Conservation (phyloP, 2,329 filamentous ascomycete species). For the Sphaerulina populicola region DNA sequence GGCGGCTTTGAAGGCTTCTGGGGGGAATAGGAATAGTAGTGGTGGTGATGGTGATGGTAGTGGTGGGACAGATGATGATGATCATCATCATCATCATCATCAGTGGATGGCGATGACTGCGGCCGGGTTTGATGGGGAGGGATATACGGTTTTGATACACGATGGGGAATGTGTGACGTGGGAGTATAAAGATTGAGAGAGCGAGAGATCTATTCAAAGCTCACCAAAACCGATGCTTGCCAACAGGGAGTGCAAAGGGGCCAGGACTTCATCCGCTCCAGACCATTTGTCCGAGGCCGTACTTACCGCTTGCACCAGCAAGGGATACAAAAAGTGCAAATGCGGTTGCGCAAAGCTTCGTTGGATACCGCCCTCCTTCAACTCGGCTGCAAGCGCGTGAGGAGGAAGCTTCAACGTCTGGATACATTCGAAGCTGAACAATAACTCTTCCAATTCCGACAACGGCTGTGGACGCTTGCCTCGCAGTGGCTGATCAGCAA, state of each 20-base stretch:
- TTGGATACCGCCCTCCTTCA: neutral
- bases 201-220: neutral
- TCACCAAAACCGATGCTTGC: conserved; percentile 15
- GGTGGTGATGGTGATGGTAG: conserved; percentile 10
- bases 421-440: conserved; percentile 60
- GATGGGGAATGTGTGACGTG: conserved; percentile 26
- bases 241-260: conserved; percentile 36
- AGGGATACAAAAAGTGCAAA: conserved; percentile 68
- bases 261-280: conserved; percentile 45
- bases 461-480: conserved; percentile 83
- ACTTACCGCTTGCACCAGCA: conserved; percentile 57
- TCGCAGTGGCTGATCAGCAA: conserved; percentile 82
- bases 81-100: conserved; percentile 15
- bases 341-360: conserved; percentile 52
- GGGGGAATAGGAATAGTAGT: neutral
- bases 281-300: conserved; percentile 55
- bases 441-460: conserved; percentile 68
- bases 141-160: conserved; percentile 27
- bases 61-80: neutral
- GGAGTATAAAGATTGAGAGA: conserved; percentile 29
- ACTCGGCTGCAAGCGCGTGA: conserved; percentile 44
- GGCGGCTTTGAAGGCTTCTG: conserved; percentile 22
- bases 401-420: conserved; percentile 53
- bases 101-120: conserved; percentile 31
- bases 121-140: conserved; percentile 26